phyloP scores from a whole-genome alignment of 192 early-diverging fungal genomes.

The Mortierella hygrophila region DNA sequence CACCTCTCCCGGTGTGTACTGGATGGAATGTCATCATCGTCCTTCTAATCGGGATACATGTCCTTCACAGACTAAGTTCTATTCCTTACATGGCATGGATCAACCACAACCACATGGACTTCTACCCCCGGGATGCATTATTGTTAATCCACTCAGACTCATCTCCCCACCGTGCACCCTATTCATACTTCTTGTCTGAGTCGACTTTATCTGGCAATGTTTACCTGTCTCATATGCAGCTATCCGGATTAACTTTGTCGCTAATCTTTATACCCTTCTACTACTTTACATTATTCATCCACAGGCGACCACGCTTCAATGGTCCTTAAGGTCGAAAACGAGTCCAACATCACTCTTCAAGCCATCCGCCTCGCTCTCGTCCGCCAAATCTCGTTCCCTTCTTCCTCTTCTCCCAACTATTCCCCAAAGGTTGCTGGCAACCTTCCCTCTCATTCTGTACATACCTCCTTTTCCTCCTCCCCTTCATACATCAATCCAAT shows the following conservation, averaged over 20 bases:
- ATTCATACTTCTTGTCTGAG: not conserved
- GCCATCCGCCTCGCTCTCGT: constrained; percentile 36
- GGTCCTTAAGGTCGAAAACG: constrained; percentile 26
- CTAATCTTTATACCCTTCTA: not conserved
- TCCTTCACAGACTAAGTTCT: not conserved
- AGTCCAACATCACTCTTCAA: constrained; percentile 20
- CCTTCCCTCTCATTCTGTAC: not conserved
- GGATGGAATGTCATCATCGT: not conserved
- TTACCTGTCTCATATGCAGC: not conserved
- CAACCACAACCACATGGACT: not conserved
- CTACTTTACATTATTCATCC: no score
- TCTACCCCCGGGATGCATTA: not conserved
- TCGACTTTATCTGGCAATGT: no score
- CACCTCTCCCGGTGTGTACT: not conserved
- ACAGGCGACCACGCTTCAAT: constrained; percentile 32
- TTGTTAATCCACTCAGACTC: not conserved
- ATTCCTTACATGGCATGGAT: not conserved
- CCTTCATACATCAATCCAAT: not conserved
- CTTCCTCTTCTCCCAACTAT: not conserved
- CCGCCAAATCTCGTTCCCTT: constrained; percentile 19
- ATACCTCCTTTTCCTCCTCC: not conserved
- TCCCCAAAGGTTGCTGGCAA: constrained; percentile 2
- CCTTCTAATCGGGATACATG: not conserved
- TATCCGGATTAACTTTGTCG: not conserved
- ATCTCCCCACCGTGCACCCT: not conserved